Conservation (phyloP, 2,329 filamentous ascomycete species). For the Apiospora marii region DNA sequence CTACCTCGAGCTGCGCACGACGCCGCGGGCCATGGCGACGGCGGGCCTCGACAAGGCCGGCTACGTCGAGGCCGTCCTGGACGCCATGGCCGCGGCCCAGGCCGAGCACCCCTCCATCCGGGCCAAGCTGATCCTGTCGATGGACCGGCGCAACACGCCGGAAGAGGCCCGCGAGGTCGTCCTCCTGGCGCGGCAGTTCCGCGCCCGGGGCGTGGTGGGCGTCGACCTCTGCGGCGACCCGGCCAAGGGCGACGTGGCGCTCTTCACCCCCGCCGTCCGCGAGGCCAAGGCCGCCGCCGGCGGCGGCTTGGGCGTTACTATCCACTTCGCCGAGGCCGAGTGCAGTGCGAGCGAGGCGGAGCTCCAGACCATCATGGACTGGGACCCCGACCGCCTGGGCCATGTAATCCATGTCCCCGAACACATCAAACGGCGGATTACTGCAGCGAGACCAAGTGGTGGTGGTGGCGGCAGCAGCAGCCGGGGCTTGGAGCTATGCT, state of each 20-base stretch:
- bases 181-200: conserved; percentile 65
- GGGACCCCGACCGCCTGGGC: conserved; percentile 73
- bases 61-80: conserved; percentile 73
- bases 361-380: conserved; percentile 69
- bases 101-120: conserved; percentile 53
- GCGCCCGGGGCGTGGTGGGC: conserved; percentile 66
- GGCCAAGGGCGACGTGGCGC: conserved; percentile 63
- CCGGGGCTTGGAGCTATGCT: conserved; percentile 76
- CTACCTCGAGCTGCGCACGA: conserved; percentile 84
- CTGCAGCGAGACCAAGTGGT: conserved; percentile 34
- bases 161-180: conserved; percentile 70
- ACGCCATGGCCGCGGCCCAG: conserved; percentile 58
- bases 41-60: conserved; percentile 63
- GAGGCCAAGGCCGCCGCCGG: conserved; percentile 60
- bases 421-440: conserved; percentile 62
- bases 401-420: conserved; percentile 81
- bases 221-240: conserved; percentile 85
- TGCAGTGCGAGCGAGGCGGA: conserved; percentile 65
- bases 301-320: conserved; percentile 67
- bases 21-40: conserved; percentile 69
- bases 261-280: conserved; percentile 66
- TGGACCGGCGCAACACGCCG: conserved; percentile 71
- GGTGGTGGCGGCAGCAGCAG: conserved; percentile 41
- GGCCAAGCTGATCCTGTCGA: conserved; percentile 73
- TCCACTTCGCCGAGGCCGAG: conserved; percentile 80